These are phyloP conservation scores for Phytopythium sindhum DNA, from an alignment of 352 stramenopile genomes.

Conservation along the genomic window DNA sequence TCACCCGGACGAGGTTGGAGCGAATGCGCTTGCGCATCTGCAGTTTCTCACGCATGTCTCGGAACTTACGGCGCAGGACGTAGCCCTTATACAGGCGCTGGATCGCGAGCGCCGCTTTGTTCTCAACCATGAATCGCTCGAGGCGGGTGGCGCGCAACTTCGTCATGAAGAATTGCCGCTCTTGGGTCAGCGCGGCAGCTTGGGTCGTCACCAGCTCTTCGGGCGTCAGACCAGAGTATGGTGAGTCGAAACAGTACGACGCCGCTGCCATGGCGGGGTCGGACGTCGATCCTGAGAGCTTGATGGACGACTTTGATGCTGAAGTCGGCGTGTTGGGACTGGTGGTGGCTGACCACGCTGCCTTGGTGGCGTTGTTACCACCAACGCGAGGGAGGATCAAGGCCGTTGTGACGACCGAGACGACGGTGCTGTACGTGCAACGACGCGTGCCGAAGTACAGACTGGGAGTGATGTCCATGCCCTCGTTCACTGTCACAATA, in stretches of 20 bases:
- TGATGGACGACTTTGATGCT: background rate
- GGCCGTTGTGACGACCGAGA: slow-evolving; percentile 63
- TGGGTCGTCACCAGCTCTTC: background rate
- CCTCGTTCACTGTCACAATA: slow-evolving; percentile 60
- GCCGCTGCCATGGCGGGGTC: slow-evolving; percentile 1
- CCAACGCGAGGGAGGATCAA: slow-evolving; percentile 23
- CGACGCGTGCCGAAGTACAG: slow-evolving; percentile 73
- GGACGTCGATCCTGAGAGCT: background rate
- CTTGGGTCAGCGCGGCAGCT: background rate
- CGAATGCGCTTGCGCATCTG: slow-evolving; percentile 64
- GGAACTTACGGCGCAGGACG: slow-evolving; percentile 45
- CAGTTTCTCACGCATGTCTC: slow-evolving; percentile 42
- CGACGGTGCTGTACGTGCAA: slow-evolving; percentile 71
- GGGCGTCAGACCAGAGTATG: background rate
- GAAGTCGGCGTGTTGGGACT: background rate
- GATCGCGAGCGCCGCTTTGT: slow-evolving; percentile 40
- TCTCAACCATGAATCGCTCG: slow-evolving; percentile 30
- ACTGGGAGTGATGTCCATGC: slow-evolving; percentile 43
- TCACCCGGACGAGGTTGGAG: slow-evolving; percentile 52
- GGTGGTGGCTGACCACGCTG: background rate
- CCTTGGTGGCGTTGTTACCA: background rate
- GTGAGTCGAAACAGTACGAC: slow-evolving; percentile 6
- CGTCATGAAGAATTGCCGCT: slow-evolving; percentile 38
- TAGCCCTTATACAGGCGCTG: slow-evolving; percentile 57
- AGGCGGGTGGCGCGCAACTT: slow-evolving; percentile 26